These are phyloP conservation scores for Cylindrodendrum hubeiense DNA, from an alignment of 2,329 filamentous ascomycete genomes.

Conservation along the genomic window DNA sequence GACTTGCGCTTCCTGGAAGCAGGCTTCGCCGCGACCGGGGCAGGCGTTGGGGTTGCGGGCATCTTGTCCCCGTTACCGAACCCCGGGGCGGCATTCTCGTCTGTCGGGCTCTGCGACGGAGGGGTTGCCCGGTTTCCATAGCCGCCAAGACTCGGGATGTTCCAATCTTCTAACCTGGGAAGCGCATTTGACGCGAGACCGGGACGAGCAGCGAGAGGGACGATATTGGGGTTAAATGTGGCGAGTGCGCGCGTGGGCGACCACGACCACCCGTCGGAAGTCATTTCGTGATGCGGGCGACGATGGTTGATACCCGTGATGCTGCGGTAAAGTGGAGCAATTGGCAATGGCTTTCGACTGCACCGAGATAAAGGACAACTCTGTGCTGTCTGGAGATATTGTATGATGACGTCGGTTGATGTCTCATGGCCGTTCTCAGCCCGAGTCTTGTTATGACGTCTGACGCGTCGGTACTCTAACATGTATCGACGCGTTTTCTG, in stretches of 20 bases:
- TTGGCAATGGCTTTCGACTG: background rate
- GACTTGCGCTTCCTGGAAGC: conserved; percentile 41
- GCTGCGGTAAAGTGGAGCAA: background rate
- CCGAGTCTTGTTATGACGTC: background rate
- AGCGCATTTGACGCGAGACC: background rate
- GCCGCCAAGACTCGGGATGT: background rate
- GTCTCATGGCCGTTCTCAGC: background rate
- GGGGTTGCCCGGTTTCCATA: background rate
- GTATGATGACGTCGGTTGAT: background rate
- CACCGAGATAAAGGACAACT: background rate
- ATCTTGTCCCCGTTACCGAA: background rate
- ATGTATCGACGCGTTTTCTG: background rate
- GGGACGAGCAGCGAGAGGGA: background rate
- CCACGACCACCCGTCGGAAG: conserved; percentile 14
- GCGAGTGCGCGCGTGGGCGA: conserved; percentile 3
- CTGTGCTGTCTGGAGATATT: background rate
- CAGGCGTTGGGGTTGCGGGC: background rate
- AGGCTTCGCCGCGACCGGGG: background rate
- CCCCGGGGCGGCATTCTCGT: conserved; percentile 9
- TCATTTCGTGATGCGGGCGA: conserved; percentile 3
- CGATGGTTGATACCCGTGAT: background rate
- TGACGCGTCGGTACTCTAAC: background rate
- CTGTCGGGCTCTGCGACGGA: background rate
- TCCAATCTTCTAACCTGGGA: background rate
- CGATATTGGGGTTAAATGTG: background rate